Evolutionary conservation across 805 yeast genomes (phyloP), one percentile per base, ranked within the genome.

Genomic region (Ogataea sp.): DNA sequence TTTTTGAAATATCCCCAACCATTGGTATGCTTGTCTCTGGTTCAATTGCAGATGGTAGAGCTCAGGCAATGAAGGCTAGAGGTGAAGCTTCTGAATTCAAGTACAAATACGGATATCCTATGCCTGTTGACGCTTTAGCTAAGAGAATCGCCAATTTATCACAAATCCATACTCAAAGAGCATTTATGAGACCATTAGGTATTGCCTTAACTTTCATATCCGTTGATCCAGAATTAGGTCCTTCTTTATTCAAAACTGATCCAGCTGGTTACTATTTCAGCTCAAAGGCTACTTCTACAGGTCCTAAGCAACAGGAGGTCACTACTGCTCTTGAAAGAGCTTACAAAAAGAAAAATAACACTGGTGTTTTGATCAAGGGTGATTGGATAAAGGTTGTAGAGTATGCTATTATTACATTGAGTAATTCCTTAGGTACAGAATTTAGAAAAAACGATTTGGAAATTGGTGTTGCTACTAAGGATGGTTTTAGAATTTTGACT

Each of bases 121-220:
- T 93, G 87, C 97, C 97, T 3, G 86, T 85, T 46, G 96, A 87
- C 56, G 86, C 83, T 21, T 68, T 89, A 53, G 85, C 96, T 31
- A 90, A 90, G 67, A 75, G 97, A 59, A 82, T 93, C 84, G 97
- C 97, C 40, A 93, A 93, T 60, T 67, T 88, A 56, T 83, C 95
- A 37, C 98, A 93, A 68, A 77, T 93, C 46, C 93, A 88, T 63
- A 93, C 98, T 32, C 98, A 93, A 65, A 75, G 97, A 58, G 97
- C 97, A 10, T 90, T 90, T 63, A 93, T 93, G 97, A 79, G 98
- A 64, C 98, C 98, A 20, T 70, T 88, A 49, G 98, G 98, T 29
- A 96, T 90, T 43, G 86, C 95, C 23, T 71, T 88, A 56, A 87
- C 96, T 20, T 82, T 90, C 54, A 73, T 88, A 42, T 78, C 94